Conservation (phyloP, 139 green algal species). For the Asterochloris sp. region DNA sequence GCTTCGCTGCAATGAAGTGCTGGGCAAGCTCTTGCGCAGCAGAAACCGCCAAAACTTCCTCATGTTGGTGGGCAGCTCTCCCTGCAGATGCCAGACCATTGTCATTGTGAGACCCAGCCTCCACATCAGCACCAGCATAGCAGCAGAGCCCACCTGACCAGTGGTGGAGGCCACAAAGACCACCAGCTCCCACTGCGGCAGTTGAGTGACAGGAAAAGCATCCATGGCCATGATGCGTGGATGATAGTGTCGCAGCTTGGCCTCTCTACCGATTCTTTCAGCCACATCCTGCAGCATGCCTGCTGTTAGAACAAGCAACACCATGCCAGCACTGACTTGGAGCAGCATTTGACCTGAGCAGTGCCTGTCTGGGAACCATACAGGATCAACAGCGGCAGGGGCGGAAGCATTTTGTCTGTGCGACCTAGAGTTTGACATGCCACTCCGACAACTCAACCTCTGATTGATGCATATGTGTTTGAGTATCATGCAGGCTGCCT, state of each 20-base stretch:
- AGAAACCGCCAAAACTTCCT: conserved; percentile 88
- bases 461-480: too few relatives aligned
- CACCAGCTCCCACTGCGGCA: conserved; percentile 57
- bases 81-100: conserved; percentile 38
- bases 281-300: conserved; percentile 76
- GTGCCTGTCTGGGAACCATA: conserved; percentile 91
- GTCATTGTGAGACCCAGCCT: not conserved
- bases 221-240: conserved; percentile 68
- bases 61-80: conserved; percentile 87
- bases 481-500: too few relatives aligned
- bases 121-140: not conserved
- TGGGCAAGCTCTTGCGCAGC: conserved; percentile 75
- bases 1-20: conserved; percentile 51
- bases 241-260: conserved; percentile 36
- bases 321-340: not conserved
- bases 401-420: too few relatives aligned
- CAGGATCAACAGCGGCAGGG: conserved; percentile 62
- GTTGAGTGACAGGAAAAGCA: conserved; percentile 46
- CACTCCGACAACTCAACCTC: too few relatives aligned
- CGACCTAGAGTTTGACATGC: too few relatives aligned
- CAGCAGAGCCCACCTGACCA: conserved; percentile 55
- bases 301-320: not conserved
- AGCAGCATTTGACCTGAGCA: conserved; percentile 52
- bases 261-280: conserved; percentile 79
- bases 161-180: conserved; percentile 83